These are phyloP conservation scores for Mycena olivaceomarginata DNA, from an alignment of 768 basidiomycete species.

Conservation along the genomic window DNA sequence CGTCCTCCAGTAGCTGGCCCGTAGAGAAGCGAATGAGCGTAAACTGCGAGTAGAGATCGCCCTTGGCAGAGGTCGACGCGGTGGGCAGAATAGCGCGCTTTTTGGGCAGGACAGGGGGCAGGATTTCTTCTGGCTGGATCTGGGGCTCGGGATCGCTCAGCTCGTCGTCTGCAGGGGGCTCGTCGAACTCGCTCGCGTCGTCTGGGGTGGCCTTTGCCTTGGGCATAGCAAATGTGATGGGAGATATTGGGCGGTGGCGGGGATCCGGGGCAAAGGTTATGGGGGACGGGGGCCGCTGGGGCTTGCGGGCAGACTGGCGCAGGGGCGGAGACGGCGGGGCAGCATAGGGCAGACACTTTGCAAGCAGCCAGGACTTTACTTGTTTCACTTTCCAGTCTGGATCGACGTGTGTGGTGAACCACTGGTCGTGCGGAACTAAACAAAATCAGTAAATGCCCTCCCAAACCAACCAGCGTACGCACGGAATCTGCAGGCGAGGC, in stretches of 20 bases:
- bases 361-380: slow-evolving; percentile 78
- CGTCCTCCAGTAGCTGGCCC: slow-evolving; percentile 83
- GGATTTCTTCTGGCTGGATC: slow-evolving; percentile 8
- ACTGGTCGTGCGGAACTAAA: slow-evolving; percentile 84
- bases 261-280: slow-evolving; percentile 80
- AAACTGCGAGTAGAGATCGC: slow-evolving; percentile 56
- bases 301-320: slow-evolving; percentile 36
- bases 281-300: slow-evolving; percentile 74
- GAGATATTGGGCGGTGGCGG: slow-evolving; percentile 61
- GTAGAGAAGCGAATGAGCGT: slow-evolving; percentile 81
- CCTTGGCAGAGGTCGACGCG: slow-evolving; percentile 30
- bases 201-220: slow-evolving; percentile 28
- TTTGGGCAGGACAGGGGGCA: slow-evolving; percentile 7
- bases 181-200: slow-evolving; percentile 33
- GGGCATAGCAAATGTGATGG: slow-evolving; percentile 63
- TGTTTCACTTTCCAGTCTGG: slow-evolving; percentile 76
- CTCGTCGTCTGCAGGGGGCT: slow-evolving; percentile 19
- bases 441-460: slow-evolving; percentile 3
- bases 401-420: slow-evolving; percentile 83
- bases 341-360: slow-evolving; percentile 69
- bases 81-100: slow-evolving; percentile 32
- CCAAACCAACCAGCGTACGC: slow-evolving; percentile 46
- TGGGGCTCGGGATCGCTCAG: slow-evolving; percentile 25
- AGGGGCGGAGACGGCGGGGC: slow-evolving; percentile 45
- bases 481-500: slow-evolving; percentile 77